Evolutionary conservation across 2,329 filamentous ascomycete genomes (phyloP).

Genomic region (Aureobasidium sp.): DNA sequence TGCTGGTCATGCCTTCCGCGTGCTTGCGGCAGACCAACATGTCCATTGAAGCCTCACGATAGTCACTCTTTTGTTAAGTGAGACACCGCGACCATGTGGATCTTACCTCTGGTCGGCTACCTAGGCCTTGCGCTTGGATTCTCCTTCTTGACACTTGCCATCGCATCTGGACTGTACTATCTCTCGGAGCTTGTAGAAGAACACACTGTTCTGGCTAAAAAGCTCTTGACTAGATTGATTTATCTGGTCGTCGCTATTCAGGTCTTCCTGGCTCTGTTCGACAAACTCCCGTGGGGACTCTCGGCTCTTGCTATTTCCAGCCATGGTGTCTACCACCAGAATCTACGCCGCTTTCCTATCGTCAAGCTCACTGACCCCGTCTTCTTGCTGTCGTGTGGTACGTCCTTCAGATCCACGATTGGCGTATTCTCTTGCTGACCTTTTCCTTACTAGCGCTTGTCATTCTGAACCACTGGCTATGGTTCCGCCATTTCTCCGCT

Average conservation of each 20-base stretch:
- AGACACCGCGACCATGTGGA: conserved; percentile 66
- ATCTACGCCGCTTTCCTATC: conserved; percentile 66
- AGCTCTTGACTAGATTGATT: conserved; percentile 75
- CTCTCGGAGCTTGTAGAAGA: conserved; percentile 97
- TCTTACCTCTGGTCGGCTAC: conserved; percentile 86
- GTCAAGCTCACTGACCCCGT: conserved; percentile 83
- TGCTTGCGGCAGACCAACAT: background rate
- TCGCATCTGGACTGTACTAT: conserved; percentile 97
- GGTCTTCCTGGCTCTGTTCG: conserved; percentile 64
- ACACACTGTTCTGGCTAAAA: conserved; percentile 87
- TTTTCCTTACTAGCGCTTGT: conserved; percentile 55
- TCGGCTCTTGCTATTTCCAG: conserved; percentile 14
- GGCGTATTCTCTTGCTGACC: background rate
- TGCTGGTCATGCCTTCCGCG: background rate
- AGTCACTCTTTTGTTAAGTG: background rate
- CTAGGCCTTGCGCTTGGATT: conserved; percentile 82
- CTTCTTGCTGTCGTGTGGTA: conserved; percentile 76
- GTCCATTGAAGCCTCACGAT: background rate
- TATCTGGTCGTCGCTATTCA: conserved; percentile 73
- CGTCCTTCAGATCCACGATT: conserved; percentile 20
- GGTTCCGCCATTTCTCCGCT: conserved; percentile 86
- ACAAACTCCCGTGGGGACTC: conserved; percentile 73
- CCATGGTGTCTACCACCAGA: conserved; percentile 54
- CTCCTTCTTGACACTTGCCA: conserved; percentile 86
- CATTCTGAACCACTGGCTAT: conserved; percentile 83